A percentile compares a stretch with the other conserved stretches of the same genome.
Conservation (phyloP, 495 filamentous ascomycete species). For the Neurospora sp. region DNA sequence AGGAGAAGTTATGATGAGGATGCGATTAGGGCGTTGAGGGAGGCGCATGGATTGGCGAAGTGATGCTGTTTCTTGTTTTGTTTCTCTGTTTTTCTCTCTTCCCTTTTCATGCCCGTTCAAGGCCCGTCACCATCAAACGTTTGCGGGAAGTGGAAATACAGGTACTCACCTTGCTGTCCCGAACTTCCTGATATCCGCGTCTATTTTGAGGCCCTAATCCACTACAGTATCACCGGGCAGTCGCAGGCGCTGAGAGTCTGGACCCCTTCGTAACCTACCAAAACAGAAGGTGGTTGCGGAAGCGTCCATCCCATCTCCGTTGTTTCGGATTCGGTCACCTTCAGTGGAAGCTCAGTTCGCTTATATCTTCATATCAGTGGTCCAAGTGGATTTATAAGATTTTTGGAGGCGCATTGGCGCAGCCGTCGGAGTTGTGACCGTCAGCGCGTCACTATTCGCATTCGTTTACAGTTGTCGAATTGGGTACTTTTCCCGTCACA, state of each 20-base stretch:
- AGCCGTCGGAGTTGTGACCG: not conserved
- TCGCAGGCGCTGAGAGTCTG: not conserved
- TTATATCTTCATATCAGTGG: not conserved
- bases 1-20: conserved; percentile 28
- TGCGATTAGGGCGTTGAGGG: conserved; percentile 20
- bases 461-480: not conserved
- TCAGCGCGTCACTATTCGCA: not conserved
- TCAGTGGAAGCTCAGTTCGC: not conserved
- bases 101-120: not conserved
- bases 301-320: not conserved
- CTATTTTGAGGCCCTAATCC: not conserved
- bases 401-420: not conserved
- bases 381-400: not conserved
- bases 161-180: not conserved
- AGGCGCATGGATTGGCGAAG: conserved; percentile 18
- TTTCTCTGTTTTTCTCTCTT: not conserved
- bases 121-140: not conserved
- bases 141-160: not conserved
- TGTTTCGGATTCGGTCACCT: not conserved
- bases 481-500: not conserved
- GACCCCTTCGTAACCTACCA: not conserved
- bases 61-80: not conserved
- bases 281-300: not conserved
- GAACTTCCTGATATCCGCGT: not conserved
- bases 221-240: not conserved